Evolutionary conservation across 2,329 filamentous ascomycete genomes (phyloP), one percentile per base, ranked within the genome.

Genomic region (Diplocarpon mali): DNA sequence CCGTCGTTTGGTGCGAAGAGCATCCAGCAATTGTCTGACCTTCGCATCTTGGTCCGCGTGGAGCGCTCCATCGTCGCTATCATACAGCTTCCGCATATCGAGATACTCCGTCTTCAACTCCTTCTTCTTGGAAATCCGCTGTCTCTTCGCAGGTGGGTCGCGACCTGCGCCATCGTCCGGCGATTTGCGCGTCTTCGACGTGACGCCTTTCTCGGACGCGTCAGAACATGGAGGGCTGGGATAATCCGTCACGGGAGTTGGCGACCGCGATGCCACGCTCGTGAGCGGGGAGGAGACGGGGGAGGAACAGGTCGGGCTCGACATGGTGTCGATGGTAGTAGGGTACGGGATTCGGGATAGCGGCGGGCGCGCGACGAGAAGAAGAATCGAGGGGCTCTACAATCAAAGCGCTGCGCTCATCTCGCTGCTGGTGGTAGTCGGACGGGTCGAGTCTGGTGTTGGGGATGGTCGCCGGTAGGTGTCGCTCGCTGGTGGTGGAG

Each of bases 1-100:
- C 69, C 95, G 95, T 67, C 89, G 85, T 70, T 92, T 92, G 60
- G 85, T 88, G 58, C 83, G 82, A 45, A 98, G 66, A 17, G 80
- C 81, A 35, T 80, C 76, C 36, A 89, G 67, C 27, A 98, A 69
- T 45, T 80, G 75, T 49, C 84, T 75, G 32, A 95, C 69, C 57
- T 81, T 73, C 27, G 67, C 64, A 50, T 73, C 66, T 50, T 90
- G 76, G 31, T 74, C 69, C 40, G 69, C 64, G 34, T 67, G 62
- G 39, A 72, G 68, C 13, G 72, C 68, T 32, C 67, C 67, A 38
- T 57, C 49, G 15, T 46, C 42, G 36, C 77, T 65, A 11, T 73
- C 66, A 43, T 69, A 70, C 40, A 65, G 62, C 15, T 61, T 63
- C 35, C 70, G 68, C 31, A 96, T 68, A 64, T 95, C 81, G 32